Evolutionary conservation across 2,329 filamentous ascomycete genomes (phyloP).

Genomic region (Cordyceps sp.): DNA sequence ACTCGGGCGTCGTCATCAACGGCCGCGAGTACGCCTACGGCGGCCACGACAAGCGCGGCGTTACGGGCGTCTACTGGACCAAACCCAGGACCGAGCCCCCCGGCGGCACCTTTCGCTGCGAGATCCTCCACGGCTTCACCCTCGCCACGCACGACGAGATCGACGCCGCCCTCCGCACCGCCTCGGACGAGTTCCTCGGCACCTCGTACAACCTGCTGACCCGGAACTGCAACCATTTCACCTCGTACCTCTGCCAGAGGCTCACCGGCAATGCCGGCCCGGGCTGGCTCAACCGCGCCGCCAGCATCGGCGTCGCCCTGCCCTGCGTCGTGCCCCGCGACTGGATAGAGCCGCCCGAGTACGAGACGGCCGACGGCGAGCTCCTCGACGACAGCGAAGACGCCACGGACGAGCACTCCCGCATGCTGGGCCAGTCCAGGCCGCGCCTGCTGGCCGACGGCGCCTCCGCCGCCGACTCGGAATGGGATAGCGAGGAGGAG

Average conservation of each 20-base stretch:
- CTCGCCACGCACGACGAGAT: constrained; percentile 54
- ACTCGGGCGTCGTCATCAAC: constrained; percentile 70
- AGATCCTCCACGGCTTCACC: constrained; percentile 67
- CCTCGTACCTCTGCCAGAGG: constrained; percentile 55
- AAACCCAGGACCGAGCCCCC: constrained; percentile 55
- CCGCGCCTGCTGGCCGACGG: constrained; percentile 13
- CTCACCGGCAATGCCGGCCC: constrained; percentile 57
- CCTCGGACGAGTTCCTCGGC: constrained; percentile 58
- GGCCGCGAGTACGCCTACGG: constrained; percentile 73
- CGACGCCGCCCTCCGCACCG: constrained; percentile 48
- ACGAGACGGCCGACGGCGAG: constrained; percentile 55
- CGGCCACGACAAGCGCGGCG: constrained; percentile 52
- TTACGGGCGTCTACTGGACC: constrained; percentile 76
- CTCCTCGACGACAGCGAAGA: constrained; percentile 41
- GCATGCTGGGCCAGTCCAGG: constrained; percentile 34
- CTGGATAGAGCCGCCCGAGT: constrained; percentile 68
- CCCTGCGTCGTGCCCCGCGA: constrained; percentile 71
- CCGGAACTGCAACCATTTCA: constrained; percentile 83
- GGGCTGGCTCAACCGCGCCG: constrained; percentile 65
- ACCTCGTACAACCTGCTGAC: constrained; percentile 67
- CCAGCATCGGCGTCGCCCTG: constrained; percentile 64
- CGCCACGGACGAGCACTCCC: constrained; percentile 33
- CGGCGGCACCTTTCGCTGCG: constrained; percentile 58
- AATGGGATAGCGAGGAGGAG: constrained; percentile 30
- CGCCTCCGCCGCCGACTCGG: too few species aligned